Conservation (phyloP, 768 basidiomycete genomes). For the Neoboletus magnificus region DNA sequence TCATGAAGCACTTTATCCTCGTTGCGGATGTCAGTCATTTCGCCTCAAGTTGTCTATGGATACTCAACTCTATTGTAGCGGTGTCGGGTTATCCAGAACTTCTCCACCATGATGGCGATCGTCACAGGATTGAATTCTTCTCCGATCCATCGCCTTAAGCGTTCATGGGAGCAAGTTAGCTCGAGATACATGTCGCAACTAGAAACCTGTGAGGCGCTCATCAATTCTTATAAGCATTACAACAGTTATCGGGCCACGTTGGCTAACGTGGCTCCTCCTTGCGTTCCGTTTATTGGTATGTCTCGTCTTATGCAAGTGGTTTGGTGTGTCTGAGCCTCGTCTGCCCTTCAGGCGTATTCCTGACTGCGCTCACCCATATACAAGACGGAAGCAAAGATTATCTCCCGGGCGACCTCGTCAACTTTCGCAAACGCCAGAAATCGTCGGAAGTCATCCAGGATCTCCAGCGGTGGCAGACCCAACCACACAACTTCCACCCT, state of each 20-base stretch:
- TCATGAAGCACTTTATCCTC: slow-evolving; percentile 67
- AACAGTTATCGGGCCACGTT: slow-evolving; percentile 56
- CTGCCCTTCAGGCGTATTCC: slow-evolving; percentile 46
- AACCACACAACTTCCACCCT: slow-evolving; percentile 51
- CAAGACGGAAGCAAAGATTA: slow-evolving; percentile 58
- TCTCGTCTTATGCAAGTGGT: background rate
- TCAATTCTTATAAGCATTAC: slow-evolving; percentile 69
- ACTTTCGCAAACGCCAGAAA: slow-evolving; percentile 55
- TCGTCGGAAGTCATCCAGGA: slow-evolving; percentile 55
- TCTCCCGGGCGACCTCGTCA: slow-evolving; percentile 46
- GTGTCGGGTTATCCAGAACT: slow-evolving; percentile 62
- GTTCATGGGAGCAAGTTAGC: slow-evolving; percentile 60
- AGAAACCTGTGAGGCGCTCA: slow-evolving; percentile 51
- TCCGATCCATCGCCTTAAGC: slow-evolving; percentile 59
- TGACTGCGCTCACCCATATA: slow-evolving; percentile 58
- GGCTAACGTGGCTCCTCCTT: slow-evolving; percentile 56
- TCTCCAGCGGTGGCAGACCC: slow-evolving; percentile 54
- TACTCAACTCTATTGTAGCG: slow-evolving; percentile 38
- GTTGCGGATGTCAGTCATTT: slow-evolving; percentile 53
- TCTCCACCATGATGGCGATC: slow-evolving; percentile 64
- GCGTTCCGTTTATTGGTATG: slow-evolving; percentile 69
- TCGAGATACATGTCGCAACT: slow-evolving; percentile 47
- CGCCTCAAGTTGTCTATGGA: background rate
- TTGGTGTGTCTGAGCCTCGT: slow-evolving; percentile 2
- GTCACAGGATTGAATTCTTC: slow-evolving; percentile 67